phyloP scores from a whole-genome alignment of 352 stramenopile genomes.

The Globisporangium uncinulatum region DNA sequence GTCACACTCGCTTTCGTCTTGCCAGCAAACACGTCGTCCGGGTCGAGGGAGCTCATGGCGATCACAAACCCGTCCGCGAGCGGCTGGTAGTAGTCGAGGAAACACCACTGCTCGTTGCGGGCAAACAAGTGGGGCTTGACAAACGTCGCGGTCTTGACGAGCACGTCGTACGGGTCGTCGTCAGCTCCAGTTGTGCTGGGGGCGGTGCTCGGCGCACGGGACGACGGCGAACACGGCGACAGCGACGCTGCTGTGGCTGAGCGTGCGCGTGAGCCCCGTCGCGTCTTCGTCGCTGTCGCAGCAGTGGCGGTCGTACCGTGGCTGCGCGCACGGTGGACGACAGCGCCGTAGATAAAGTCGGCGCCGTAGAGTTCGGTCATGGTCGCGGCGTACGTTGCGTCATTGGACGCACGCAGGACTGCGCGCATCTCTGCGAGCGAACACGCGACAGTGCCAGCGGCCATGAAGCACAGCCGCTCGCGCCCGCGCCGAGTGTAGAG shows the following conservation, averaged over 20 bases:
- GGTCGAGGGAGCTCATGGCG: constrained; percentile 35
- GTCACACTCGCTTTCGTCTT: constrained; percentile 1
- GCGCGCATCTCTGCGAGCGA: constrained; percentile 11
- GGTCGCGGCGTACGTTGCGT: constrained; percentile 4
- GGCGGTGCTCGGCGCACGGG: background rate
- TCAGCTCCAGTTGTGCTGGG: background rate
- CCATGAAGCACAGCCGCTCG: constrained; percentile 16
- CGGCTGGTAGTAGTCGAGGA: constrained; percentile 20
- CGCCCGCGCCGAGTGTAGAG: constrained; percentile 16
- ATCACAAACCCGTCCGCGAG: constrained; percentile 23
- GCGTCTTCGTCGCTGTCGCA: background rate
- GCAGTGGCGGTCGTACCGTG: background rate
- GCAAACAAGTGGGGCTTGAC: constrained; percentile 32
- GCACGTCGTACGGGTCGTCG: constrained; percentile 17
- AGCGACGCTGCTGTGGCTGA: background rate
- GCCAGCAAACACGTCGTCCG: background rate
- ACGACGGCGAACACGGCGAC: background rate
- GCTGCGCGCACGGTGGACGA: constrained; percentile 6
- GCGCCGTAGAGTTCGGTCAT: constrained; percentile 16
- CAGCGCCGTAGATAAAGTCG: constrained; percentile 13
- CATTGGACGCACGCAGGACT: constrained; percentile 11
- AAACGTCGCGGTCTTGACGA: constrained; percentile 43
- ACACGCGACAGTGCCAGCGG: constrained; percentile 11
- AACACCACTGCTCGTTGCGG: constrained; percentile 45
- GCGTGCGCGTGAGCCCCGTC: background rate